Evolutionary conservation across 2,329 filamentous ascomycete species (phyloP).

Genomic region (Scedosporium aurantiacum): DNA sequence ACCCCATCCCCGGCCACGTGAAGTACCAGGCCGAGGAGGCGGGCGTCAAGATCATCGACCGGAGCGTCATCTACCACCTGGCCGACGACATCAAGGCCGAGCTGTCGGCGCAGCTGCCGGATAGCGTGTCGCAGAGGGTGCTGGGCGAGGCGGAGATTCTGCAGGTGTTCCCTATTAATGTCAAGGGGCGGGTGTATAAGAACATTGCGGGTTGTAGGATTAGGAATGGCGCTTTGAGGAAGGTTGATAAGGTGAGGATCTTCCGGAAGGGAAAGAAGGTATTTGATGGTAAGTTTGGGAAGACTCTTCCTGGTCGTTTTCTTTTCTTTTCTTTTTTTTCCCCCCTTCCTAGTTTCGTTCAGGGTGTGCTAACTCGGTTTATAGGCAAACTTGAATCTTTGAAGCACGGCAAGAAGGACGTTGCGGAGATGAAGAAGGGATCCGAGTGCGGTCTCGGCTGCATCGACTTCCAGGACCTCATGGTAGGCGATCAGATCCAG

Average conservation of each 20-base stretch:
- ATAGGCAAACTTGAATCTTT: conserved; percentile 68
- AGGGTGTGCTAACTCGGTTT: conserved; percentile 10
- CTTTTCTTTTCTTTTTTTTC: not conserved
- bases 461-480: conserved; percentile 65
- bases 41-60: conserved; percentile 69
- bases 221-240: conserved; percentile 63
- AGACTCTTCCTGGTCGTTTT: not conserved
- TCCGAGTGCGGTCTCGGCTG: conserved; percentile 90
- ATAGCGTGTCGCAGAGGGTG: conserved; percentile 56
- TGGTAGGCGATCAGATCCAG: conserved; percentile 77
- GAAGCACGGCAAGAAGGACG: conserved; percentile 88
- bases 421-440: conserved; percentile 79
- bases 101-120: conserved; percentile 59
- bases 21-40: conserved; percentile 56
- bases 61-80: conserved; percentile 77
- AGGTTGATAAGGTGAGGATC: conserved; percentile 56
- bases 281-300: conserved; percentile 61
- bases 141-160: conserved; percentile 80
- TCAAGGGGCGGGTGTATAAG: conserved; percentile 58
- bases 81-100: conserved; percentile 59
- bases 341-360: not conserved
- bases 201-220: conserved; percentile 83
- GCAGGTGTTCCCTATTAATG: conserved; percentile 72
- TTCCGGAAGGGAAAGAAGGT: conserved; percentile 58
- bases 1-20: conserved; percentile 54